These are phyloP conservation scores for Penicillium psychrofluorescens DNA, from an alignment of 495 filamentous ascomycete species.

Conservation along the genomic window DNA sequence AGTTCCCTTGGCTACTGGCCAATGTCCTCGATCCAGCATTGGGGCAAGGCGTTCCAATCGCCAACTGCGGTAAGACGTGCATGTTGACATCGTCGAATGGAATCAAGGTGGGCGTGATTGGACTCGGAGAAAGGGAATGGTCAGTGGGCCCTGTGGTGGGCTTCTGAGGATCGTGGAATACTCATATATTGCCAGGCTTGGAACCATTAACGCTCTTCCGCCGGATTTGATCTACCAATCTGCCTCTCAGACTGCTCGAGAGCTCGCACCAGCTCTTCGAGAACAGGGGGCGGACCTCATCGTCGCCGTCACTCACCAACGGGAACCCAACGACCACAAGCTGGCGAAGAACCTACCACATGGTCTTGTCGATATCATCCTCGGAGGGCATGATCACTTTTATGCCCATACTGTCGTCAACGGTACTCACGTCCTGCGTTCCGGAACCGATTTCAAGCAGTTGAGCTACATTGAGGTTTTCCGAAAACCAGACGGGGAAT, in stretches of 20 bases:
- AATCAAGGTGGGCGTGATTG: constrained; percentile 78
- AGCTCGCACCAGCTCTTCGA: constrained; percentile 61
- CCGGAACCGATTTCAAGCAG: constrained; percentile 85
- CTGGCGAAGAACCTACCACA: constrained; percentile 59
- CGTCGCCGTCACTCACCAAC: constrained; percentile 74
- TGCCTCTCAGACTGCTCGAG: constrained; percentile 60
- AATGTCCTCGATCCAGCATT: constrained; percentile 77
- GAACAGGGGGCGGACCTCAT: constrained; percentile 74
- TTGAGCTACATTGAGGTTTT: constrained; percentile 78
- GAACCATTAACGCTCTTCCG: constrained; percentile 78
- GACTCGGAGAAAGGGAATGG: constrained; percentile 71
- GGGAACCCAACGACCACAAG: constrained; percentile 81
- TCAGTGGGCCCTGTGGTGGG: constrained; percentile 11
- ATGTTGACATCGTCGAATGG: constrained; percentile 75
- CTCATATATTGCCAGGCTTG: constrained; percentile 49
- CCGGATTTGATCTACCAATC: constrained; percentile 74
- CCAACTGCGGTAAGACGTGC: constrained; percentile 58
- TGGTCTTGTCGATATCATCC: constrained; percentile 71
- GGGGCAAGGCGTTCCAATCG: constrained; percentile 60
- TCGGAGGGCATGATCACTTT: constrained; percentile 88
- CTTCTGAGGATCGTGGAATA: neutral
- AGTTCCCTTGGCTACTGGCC: constrained; percentile 83
- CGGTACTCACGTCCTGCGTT: constrained; percentile 70
- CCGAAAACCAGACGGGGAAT: constrained; percentile 30
- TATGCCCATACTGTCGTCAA: constrained; percentile 72